phyloP scores from a whole-genome alignment of 208 protist species.

The Sergeia podlipaevii region DNA sequence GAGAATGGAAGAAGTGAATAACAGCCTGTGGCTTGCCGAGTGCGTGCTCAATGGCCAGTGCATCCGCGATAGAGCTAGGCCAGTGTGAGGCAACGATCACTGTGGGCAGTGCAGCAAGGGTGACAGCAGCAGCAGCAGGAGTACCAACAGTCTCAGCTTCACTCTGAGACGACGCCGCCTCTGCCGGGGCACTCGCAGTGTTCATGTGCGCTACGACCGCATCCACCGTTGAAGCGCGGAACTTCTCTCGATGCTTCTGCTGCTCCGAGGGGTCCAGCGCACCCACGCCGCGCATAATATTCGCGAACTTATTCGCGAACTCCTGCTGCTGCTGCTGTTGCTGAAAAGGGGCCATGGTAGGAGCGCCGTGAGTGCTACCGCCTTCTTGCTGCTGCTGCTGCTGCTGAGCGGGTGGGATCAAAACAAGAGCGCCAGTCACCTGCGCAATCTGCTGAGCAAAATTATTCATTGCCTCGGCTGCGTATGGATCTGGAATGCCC shows the following conservation, averaged over 20 bases:
- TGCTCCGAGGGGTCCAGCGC: background rate
- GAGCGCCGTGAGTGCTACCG: no score
- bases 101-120: background rate
- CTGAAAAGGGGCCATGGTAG: no score
- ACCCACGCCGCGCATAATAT: no score
- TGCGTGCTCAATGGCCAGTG: constrained; percentile 13
- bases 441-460: background rate
- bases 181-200: no score
- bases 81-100: background rate
- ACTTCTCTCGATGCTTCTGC: no score
- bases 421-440: background rate
- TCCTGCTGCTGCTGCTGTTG: no score
- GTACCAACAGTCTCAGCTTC: background rate
- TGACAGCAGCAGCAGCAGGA: background rate
- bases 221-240: no score
- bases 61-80: constrained; percentile 11
- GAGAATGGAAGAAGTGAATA: constrained; percentile 4
- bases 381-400: no score
- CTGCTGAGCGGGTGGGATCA: background rate
- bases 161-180: background rate
- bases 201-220: no score
- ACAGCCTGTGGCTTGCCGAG: constrained; percentile 11
- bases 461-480: background rate
- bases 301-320: no score
- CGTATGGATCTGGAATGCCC: background rate